phyloP scores from a whole-genome alignment of 208 protist species.

The Leishmania amazonensis region DNA sequence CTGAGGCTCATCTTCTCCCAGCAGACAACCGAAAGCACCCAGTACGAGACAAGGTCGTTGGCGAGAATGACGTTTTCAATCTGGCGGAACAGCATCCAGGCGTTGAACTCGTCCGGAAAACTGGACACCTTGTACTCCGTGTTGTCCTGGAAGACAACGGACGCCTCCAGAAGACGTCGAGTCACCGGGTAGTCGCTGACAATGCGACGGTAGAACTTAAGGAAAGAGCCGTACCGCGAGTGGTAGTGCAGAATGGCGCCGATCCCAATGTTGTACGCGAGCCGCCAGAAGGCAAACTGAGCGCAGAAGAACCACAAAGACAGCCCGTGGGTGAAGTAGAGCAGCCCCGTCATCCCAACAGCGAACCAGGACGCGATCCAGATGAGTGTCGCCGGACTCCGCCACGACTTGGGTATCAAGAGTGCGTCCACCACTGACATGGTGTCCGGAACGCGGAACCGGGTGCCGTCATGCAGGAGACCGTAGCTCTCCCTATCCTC shows the following conservation, averaged over 20 bases:
- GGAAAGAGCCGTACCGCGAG: constrained; percentile 57
- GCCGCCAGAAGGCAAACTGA: constrained; percentile 93
- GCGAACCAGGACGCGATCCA: constrained; percentile 47
- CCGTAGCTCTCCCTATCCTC: constrained; percentile 32
- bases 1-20: constrained; percentile 47
- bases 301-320: constrained; percentile 77
- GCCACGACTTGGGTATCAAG: constrained; percentile 51
- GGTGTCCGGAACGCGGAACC: constrained; percentile 69
- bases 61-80: constrained; percentile 94
- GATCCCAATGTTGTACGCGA: constrained; percentile 94
- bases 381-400: constrained; percentile 47
- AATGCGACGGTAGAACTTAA: constrained; percentile 42
- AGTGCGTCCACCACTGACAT: constrained; percentile 65
- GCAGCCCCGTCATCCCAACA: constrained; percentile 35
- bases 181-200: constrained; percentile 26
- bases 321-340: constrained; percentile 46
- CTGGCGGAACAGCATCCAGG: constrained; percentile 94
- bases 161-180: constrained; percentile 46
- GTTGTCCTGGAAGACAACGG: constrained; percentile 54
- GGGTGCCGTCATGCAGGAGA: constrained; percentile 50
- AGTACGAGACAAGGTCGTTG: constrained; percentile 90
- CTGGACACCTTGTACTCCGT: constrained; percentile 46
- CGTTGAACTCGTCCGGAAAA: constrained; percentile 91
- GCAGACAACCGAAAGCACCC: constrained; percentile 71
- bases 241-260: constrained; percentile 88